Conservation (phyloP, 768 basidiomycete species). For the Cubamyces sp. region DNA sequence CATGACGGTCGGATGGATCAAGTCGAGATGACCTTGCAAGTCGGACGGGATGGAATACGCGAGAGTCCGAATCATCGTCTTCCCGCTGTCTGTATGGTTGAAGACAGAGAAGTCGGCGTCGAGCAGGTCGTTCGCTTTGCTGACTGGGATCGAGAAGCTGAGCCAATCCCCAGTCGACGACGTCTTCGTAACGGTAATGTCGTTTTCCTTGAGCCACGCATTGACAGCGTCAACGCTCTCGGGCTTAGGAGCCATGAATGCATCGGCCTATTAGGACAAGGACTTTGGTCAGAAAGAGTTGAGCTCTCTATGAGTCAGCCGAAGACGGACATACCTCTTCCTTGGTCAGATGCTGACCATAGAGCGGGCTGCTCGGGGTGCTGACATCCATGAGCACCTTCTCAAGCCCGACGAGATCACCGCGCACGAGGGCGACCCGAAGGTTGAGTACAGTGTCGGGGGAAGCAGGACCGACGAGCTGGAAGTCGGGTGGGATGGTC, state of each 20-base stretch:
- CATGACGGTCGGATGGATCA: slow-evolving; percentile 38
- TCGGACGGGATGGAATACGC: slow-evolving; percentile 41
- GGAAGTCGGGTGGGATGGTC: slow-evolving; percentile 35
- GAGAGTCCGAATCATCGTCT: slow-evolving; percentile 39
- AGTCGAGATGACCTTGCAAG: slow-evolving; percentile 36
- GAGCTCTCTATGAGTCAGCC: neutral
- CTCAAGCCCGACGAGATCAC: slow-evolving; percentile 42
- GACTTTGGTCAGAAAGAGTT: neutral
- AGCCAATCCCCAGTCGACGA: slow-evolving; percentile 42
- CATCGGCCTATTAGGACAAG: slow-evolving; percentile 29
- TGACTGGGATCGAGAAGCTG: slow-evolving; percentile 37
- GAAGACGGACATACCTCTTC: slow-evolving; percentile 38
- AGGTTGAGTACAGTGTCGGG: slow-evolving; percentile 39
- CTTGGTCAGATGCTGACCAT: slow-evolving; percentile 43
- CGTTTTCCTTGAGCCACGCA: slow-evolving; percentile 35
- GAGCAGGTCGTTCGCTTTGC: slow-evolving; percentile 41
- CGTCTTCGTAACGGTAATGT: slow-evolving; percentile 27
- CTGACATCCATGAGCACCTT: slow-evolving; percentile 42
- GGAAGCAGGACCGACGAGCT: slow-evolving; percentile 34
- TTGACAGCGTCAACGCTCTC: slow-evolving; percentile 34
- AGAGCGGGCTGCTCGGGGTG: slow-evolving; percentile 40
- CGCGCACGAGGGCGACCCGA: slow-evolving; percentile 42
- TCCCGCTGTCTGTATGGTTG: slow-evolving; percentile 36
- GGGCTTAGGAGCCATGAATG: slow-evolving; percentile 32
- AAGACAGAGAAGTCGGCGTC: slow-evolving; percentile 41